Base-by-base conservation (phyloP, 495 filamentous ascomycete genomes). In the Platismatia glauca region DNA sequence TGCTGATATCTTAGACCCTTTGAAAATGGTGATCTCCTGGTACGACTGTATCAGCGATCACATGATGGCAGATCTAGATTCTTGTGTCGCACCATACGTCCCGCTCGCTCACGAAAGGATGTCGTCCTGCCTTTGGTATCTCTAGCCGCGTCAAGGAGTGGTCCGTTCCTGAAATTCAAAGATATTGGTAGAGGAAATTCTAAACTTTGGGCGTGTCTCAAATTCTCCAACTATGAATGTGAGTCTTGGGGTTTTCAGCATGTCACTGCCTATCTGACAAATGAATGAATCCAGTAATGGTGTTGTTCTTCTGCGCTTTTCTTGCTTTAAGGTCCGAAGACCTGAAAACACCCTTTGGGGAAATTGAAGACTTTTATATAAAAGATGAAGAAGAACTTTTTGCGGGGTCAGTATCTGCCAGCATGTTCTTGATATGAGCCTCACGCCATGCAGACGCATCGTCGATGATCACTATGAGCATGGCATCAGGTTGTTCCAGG, bases 291-390 rank as follows among this genome's bases (percentile, higher is more conserved):
- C 3, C 13, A 85, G 84, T 75, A 63, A 84, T 95, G 84, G 88
- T 91, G 16, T 75, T 89, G 1, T 94, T 95, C 71, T 89, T 87
- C 71, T 86, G 82, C 72, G 83, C 86, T 0, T 89, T 93, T 67
- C 73, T 89, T 33, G 85, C 87, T 0, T 79, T 95, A 61, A 90
- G 90, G 69, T 79, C 83, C 18, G 83, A 89, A 56, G 89, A 90
- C 66, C 70, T 69, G 31, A 74, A 77, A 60, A 82, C 77, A 3
- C 75, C 79, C 2, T 77, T 80, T 29, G 65, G 78, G 31, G 71
- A 74, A 31, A 78, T 84, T 6, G 73, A 76, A 27, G 87, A 92
- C 67, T 84, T 81, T 68, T 78, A 80, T 58, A 71, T 90, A 4
- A 74, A 76, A 16, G 77, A 81, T 20, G 90, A 94, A 71, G 80